Conservation (phyloP, 176 grass and related monocot species). For the Alloteropsis semialata region DNA sequence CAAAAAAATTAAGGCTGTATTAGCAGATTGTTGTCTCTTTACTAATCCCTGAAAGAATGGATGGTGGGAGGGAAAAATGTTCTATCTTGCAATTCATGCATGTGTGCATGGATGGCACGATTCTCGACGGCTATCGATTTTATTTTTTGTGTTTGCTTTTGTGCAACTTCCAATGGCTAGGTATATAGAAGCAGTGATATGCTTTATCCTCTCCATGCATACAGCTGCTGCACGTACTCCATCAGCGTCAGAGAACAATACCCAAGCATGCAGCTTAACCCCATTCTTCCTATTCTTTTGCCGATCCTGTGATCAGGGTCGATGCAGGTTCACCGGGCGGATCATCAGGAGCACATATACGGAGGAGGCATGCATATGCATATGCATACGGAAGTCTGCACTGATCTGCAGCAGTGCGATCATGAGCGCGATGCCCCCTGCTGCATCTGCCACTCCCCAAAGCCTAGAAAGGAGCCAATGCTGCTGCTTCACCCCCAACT, state of each 20-base stretch:
- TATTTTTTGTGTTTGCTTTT: neutral
- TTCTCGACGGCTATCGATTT: neutral
- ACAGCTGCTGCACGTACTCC: neutral
- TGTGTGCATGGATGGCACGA: constrained; percentile 29
- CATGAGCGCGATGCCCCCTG: constrained; percentile 30
- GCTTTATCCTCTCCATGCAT: constrained; percentile 14
- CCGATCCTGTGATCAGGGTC: constrained; percentile 35
- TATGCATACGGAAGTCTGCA: constrained; percentile 29
- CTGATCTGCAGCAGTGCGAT: constrained; percentile 29
- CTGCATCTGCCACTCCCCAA: constrained; percentile 33
- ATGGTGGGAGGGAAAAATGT: no score
- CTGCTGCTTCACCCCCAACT: constrained; percentile 40
- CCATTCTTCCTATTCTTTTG: neutral
- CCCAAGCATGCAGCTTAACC: constrained; percentile 18
- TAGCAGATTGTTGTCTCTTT: neutral
- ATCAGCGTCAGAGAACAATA: constrained; percentile 8
- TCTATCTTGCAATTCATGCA: neutral
- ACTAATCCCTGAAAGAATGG: no score
- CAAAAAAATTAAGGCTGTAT: neutral
- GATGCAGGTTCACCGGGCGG: constrained; percentile 23
- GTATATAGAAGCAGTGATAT: neutral
- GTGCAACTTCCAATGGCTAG: constrained; percentile 15
- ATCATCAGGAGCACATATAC: constrained; percentile 21
- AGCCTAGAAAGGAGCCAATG: constrained; percentile 41
- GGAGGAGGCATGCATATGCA: constrained; percentile 30